Percentiles rank a stretch among this genome's conserved stretches.
Evolutionary conservation across 2,329 filamentous ascomycete species (phyloP).

Genomic region (Leptosphaerulina australis): DNA sequence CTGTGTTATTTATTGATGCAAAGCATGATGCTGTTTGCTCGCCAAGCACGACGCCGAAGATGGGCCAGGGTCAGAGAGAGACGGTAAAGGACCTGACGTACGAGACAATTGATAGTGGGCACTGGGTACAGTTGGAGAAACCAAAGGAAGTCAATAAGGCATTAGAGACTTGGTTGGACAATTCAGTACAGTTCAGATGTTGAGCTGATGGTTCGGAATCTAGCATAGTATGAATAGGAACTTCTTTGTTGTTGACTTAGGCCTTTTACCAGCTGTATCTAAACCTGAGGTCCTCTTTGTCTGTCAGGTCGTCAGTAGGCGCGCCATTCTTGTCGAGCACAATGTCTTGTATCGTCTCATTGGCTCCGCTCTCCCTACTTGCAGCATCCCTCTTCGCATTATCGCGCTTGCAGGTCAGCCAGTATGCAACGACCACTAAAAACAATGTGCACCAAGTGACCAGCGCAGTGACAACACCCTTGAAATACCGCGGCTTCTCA

Average conservation of each 20-base stretch:
- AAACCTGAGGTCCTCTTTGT: conserved; percentile 3
- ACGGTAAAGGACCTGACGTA: conserved; percentile 50
- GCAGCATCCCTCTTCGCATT: conserved; percentile 1
- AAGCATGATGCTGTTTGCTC: conserved; percentile 49
- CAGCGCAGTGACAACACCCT: conserved; percentile 55
- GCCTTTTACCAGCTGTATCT: conserved; percentile 8
- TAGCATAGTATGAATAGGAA: too few species aligned
- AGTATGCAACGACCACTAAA: conserved; percentile 4
- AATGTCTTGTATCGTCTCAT: background rate
- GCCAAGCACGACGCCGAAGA: conserved; percentile 33
- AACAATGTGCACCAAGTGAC: conserved; percentile 49
- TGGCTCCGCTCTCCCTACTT: background rate
- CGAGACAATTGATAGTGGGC: conserved; percentile 51
- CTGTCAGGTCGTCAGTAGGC: conserved; percentile 3
- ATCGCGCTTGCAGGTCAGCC: conserved; percentile 5
- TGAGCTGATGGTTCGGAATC: too few species aligned
- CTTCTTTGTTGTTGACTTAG: background rate
- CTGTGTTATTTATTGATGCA: conserved; percentile 50
- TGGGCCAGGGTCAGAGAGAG: conserved; percentile 46
- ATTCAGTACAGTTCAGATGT: conserved; percentile 11
- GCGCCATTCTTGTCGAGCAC: conserved; percentile 8
- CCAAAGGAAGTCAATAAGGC: conserved; percentile 31
- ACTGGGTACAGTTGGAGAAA: conserved; percentile 41
- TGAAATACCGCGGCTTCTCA: conserved; percentile 51
- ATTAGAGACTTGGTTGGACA: conserved; percentile 33